phyloP scores from a whole-genome alignment of 345 rosid species.

The Carallia pectinifolia region DNA sequence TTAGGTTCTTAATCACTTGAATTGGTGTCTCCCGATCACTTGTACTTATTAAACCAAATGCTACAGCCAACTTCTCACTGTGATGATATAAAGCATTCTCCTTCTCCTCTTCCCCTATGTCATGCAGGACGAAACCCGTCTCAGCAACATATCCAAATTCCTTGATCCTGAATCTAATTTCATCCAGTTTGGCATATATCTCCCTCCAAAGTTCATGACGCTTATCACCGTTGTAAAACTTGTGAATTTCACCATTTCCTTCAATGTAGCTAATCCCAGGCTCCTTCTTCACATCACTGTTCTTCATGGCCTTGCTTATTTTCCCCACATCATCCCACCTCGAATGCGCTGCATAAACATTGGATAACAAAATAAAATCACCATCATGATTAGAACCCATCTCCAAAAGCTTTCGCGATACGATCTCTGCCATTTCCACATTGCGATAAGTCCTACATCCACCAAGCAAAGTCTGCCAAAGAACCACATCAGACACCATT shows the following conservation, averaged over 20 bases:
- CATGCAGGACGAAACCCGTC: conserved; percentile 75
- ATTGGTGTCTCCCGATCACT: conserved; percentile 44
- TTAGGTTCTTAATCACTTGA: conserved; percentile 78
- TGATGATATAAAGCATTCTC: conserved; percentile 73
- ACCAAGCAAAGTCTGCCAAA: conserved; percentile 86
- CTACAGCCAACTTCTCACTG: conserved; percentile 87
- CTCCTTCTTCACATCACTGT: conserved; percentile 66
- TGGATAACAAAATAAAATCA: conserved; percentile 74
- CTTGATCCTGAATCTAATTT: conserved; percentile 64
- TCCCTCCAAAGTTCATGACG: conserved; percentile 51
- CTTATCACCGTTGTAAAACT: conserved; percentile 71
- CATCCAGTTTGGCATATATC: conserved; percentile 68
- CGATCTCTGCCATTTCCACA: conserved; percentile 72
- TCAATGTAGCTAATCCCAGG: conserved; percentile 86
- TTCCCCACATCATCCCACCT: conserved; percentile 82
- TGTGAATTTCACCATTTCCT: conserved; percentile 55
- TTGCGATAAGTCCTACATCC: conserved; percentile 67
- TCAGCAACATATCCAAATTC: conserved; percentile 72
- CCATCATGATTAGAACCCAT: conserved; percentile 76
- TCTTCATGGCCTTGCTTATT: conserved; percentile 73
- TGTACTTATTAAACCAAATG: conserved; percentile 63
- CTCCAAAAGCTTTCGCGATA: conserved; percentile 56
- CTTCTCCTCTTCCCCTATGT: conserved; percentile 88
- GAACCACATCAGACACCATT: conserved; percentile 55
- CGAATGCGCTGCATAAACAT: conserved; percentile 69